A percentile compares a stretch with the other conserved stretches of the same genome.
Conservation (phyloP, 2,329 filamentous ascomycete species). For the Penicillium sp. region DNA sequence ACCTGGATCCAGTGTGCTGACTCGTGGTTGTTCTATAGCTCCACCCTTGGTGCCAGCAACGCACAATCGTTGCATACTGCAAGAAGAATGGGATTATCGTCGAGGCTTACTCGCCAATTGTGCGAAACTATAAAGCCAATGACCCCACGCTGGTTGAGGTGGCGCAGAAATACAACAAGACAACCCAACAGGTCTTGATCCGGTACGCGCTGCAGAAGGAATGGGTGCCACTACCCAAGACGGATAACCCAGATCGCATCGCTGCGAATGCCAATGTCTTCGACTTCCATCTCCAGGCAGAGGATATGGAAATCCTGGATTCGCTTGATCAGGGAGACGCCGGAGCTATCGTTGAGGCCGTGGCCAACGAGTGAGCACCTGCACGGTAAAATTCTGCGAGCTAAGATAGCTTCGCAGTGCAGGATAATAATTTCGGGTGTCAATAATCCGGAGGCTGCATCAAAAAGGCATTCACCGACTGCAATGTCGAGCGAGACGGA, state of each 20-base stretch:
- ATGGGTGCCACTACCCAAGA: conserved; percentile 72
- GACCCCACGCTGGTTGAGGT: conserved; percentile 65
- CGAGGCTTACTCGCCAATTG: conserved; percentile 55
- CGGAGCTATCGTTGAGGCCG: conserved; percentile 51
- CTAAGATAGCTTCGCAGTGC: conserved; percentile 6
- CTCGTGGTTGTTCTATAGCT: conserved; percentile 47
- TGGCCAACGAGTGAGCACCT: conserved; percentile 40
- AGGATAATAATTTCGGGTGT: conserved; percentile 9
- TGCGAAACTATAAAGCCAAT: conserved; percentile 69
- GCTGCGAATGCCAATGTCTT: conserved; percentile 64
- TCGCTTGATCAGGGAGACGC: conserved; percentile 50
- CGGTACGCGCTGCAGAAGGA: conserved; percentile 81
- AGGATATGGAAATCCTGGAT: conserved; percentile 59
- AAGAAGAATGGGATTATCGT: conserved; percentile 52
- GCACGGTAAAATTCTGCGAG: neutral
- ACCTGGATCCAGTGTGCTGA: neutral
- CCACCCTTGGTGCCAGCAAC: conserved; percentile 71
- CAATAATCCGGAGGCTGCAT: conserved; percentile 56
- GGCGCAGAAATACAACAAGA: conserved; percentile 70
- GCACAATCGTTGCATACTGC: conserved; percentile 58
- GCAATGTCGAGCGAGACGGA: conserved; percentile 78
- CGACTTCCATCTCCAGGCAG: conserved; percentile 56
- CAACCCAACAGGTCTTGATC: conserved; percentile 73
- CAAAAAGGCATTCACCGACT: conserved; percentile 87
- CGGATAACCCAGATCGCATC: conserved; percentile 66